Base-by-base conservation (phyloP, 108 stramenopile genomes). In the Skeletonema marinoi region DNA sequence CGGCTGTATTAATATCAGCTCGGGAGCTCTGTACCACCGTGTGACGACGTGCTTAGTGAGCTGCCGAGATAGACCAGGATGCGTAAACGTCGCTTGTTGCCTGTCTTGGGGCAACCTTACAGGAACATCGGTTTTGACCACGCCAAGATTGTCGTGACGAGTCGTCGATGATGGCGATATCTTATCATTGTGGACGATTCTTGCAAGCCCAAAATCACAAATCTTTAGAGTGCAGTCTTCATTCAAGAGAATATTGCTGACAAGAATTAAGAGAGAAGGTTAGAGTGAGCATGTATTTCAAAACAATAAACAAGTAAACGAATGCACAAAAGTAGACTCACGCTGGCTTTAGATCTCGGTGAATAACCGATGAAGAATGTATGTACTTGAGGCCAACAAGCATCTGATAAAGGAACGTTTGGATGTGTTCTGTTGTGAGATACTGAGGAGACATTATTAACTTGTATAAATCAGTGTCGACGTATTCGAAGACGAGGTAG, bases 381-480 rank as follows among this genome's bases (percentile, higher is more conserved):
- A 98, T 87, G 70, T 90, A 98, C 72, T 97, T 96, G 6, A 99
- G 82, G 6, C 94, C 98, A 32, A 86, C 74, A 60, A 99, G 93
- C 87, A 99, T 95, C 88, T 99, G 98, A 81, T 98, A 99, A 48
- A 99, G 71, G 85, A 99, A 98, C 36, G 96, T 92, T 85, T 96
- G 94, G 39, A 99, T 95, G 85, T 99, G 99, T 76, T 97, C 97
- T 33, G 94, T 96, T 17, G 97, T 97, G 59, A 99, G 87, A 70
- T 97, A 98, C 87, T 99, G 99, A 13, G 97, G 96, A 66, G 94
- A 96, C 87, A 97, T 97, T 78, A 99, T 98, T 32, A 99, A 87
- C 86, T 99, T 99, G 88, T 97, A 96, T 64, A 99, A 79, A 78
- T 99, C 99, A 10, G 99, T 99, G 79, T 99, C 99, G 8, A 98